These are phyloP conservation scores for Botryotinia globosa DNA, from an alignment of 2,329 filamentous ascomycete species.

Conservation along the genomic window DNA sequence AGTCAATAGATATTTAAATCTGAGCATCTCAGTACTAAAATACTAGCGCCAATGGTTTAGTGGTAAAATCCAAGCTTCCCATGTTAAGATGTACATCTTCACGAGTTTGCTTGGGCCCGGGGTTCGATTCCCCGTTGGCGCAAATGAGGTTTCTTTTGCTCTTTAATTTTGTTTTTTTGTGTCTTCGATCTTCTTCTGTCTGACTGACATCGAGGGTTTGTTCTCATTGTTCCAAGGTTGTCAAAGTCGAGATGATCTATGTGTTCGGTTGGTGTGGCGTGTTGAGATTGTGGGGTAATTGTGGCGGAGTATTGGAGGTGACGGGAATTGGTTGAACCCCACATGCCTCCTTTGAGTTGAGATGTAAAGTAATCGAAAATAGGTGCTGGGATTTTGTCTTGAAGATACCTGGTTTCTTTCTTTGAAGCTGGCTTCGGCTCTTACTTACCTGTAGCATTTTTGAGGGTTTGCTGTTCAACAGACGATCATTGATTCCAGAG, in stretches of 20 bases:
- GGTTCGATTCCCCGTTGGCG: conserved; percentile 11
- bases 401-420: background rate
- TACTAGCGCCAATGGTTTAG: conserved; percentile 8
- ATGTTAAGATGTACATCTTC: background rate
- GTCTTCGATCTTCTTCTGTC: background rate
- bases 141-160: no score
- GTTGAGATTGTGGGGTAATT: background rate
- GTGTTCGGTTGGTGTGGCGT: background rate
- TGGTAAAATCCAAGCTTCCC: conserved; percentile 16
- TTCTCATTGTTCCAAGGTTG: background rate
- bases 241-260: no score
- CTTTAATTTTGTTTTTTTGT: no score
- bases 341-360: background rate
- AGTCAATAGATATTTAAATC: background rate
- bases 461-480: background rate
- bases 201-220: background rate
- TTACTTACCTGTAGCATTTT: background rate
- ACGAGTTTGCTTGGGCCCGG: background rate
- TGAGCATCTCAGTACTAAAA: accelerated
- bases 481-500: background rate
- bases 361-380: background rate
- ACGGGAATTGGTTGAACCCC: background rate
- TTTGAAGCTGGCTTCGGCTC: background rate
- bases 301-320: background rate
- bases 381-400: background rate